These are phyloP conservation scores for Citrullus mucosospermus DNA, from an alignment of 306 rosid genomes.

Conservation along the genomic window DNA sequence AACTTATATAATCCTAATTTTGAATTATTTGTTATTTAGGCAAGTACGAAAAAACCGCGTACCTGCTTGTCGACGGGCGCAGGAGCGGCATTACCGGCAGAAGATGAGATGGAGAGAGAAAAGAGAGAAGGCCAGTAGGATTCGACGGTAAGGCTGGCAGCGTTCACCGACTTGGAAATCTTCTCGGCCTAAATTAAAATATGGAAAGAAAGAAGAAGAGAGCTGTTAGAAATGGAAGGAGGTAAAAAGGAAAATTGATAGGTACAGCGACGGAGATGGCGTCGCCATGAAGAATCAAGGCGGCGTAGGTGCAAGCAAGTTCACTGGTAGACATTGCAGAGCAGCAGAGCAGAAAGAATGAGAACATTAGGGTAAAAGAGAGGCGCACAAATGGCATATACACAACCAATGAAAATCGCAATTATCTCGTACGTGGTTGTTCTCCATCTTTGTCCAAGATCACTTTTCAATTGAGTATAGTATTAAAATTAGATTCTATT, in stretches of 20 bases:
- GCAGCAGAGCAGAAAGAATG: too few relatives aligned
- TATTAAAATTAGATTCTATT: too few relatives aligned
- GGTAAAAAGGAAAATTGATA: background rate
- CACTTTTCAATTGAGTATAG: too few relatives aligned
- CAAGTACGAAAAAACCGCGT: background rate
- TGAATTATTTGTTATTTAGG: too few relatives aligned
- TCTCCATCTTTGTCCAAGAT: too few relatives aligned
- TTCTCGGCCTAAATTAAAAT: constrained; percentile 25
- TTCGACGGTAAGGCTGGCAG: constrained; percentile 22
- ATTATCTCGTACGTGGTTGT: too few relatives aligned
- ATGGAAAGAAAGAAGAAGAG: background rate
- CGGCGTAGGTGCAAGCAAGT: constrained; percentile 7
- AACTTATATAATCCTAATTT: too few relatives aligned
- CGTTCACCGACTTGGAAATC: constrained; percentile 30
- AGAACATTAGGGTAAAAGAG: too few relatives aligned
- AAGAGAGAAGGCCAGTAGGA: constrained; percentile 42
- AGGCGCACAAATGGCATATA: too few relatives aligned
- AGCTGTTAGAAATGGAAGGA: background rate
- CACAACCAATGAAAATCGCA: too few relatives aligned
- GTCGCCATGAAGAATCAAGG: constrained; percentile 38
- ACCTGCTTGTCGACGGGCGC: constrained; percentile 35
- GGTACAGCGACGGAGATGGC: constrained; percentile 31
- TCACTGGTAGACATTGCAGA: background rate
- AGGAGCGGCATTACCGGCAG: background rate
- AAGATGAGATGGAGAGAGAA: background rate